Evolutionary conservation across 2,329 filamentous ascomycete genomes (phyloP), one percentile per base, ranked within the genome.

Genomic region (Colletotrichum lentis): DNA sequence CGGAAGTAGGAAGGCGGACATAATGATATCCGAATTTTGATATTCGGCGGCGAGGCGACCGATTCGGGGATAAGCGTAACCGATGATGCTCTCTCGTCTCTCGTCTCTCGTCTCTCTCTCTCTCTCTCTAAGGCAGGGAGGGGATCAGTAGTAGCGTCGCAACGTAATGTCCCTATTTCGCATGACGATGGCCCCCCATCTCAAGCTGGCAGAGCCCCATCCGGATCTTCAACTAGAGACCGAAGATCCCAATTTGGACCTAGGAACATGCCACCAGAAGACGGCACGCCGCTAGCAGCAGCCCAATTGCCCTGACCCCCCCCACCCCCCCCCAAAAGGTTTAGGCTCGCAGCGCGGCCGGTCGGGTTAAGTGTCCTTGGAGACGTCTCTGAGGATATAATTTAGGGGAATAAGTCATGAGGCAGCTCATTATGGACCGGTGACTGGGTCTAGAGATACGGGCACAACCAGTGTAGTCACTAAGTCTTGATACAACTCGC

Each of bases 211-310:
- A 54, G 62, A 69, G 62, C 66, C 66, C 62, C 66, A 53, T 56
- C 56, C 20, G 24, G 66, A 69, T 69, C 66, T 61, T 69, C 66
- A 61, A 57, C 52, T 66, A 61, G 62, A 69, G 43, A 53, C 62
- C 22, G 66, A 61, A 61, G 66, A 69, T 69, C 66, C 31, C 62
- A 69, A 69, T 69, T 20, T 69, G 46, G 50, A 69, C 55, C 62
- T 46, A 60, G 62, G 43, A 61, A 66, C 47, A 69, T 65, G 66
- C 62, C 62, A 61, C 66, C 56, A 60, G 55, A 65, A 27, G 52
- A 43, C 55, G 52, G 49, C 55, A 64, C 37, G 47, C 65, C 56
- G 50, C 62, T 57, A 61, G 66, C 4, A 24, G 24, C 62, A 61
- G 62, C 66, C 66, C 62, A 61, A 53, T 22, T 35, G 41, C 56